These are phyloP conservation scores for Fusarium neocosmosporiellum DNA, from an alignment of 2,329 filamentous ascomycete genomes.

Conservation along the genomic window DNA sequence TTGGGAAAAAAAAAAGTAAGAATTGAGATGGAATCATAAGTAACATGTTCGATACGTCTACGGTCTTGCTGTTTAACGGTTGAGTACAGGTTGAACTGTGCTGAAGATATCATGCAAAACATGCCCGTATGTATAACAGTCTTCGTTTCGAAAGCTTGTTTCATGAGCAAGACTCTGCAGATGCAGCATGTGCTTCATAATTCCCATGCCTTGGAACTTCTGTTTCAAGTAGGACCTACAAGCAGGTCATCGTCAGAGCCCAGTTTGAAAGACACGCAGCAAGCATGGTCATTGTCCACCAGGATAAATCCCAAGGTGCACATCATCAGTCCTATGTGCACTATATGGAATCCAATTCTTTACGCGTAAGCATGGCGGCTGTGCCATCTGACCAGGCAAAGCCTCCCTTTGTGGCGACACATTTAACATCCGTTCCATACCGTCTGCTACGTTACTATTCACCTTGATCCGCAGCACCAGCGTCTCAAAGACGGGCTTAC, in stretches of 20 bases:
- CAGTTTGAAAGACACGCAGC: not conserved
- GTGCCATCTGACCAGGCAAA: not conserved
- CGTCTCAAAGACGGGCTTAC: not conserved
- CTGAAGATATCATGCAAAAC: not conserved
- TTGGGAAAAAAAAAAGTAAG: not conserved
- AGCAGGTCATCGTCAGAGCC: not conserved
- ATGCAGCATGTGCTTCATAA: constrained; percentile 7
- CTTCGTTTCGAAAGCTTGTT: constrained; percentile 29
- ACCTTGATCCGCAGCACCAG: not conserved
- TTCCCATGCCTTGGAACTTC: constrained; percentile 1
- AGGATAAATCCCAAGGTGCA: not conserved
- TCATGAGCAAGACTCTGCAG: constrained; percentile 17
- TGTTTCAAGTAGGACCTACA: constrained; percentile 20
- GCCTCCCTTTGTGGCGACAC: not conserved
- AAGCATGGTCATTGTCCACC: not conserved
- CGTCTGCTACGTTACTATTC: not conserved
- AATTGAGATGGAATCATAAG: not conserved
- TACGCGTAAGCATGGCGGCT: not conserved
- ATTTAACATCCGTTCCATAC: not conserved
- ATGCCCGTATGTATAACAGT: not conserved
- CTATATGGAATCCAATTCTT: not conserved
- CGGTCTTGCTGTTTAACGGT: not conserved
- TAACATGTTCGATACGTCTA: not conserved
- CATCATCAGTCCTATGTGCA: not conserved
- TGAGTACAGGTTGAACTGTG: not conserved